Percentiles rank a stretch among this genome's conserved stretches.
These are phyloP conservation scores for Neofusicoccum kwambonambiense DNA, from an alignment of 2,329 filamentous ascomycete genomes.

Conservation along the genomic window DNA sequence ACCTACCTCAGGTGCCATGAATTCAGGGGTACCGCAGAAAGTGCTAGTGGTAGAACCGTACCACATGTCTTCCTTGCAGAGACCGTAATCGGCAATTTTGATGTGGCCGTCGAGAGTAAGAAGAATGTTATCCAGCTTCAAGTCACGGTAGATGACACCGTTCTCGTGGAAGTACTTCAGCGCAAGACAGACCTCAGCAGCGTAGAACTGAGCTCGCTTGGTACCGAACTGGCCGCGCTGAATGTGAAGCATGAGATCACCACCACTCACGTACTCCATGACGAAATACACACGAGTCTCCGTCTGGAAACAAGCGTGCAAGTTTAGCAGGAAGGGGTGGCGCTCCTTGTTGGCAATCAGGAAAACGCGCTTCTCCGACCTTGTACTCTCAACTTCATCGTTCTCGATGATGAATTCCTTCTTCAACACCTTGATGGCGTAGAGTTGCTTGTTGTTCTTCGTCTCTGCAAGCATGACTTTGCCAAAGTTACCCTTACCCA, in stretches of 20 bases:
- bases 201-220: slow-evolving; percentile 98
- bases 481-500: slow-evolving; percentile 98
- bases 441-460: slow-evolving; percentile 85
- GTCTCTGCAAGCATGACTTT: slow-evolving; percentile 99
- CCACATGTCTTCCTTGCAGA: slow-evolving; percentile 99
- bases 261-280: slow-evolving; percentile 98
- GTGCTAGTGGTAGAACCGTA: slow-evolving; percentile 95
- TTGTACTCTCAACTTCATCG: slow-evolving; percentile 95
- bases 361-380: slow-evolving; percentile 97
- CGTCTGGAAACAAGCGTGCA: slow-evolving; percentile 98
- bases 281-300: slow-evolving; percentile 98
- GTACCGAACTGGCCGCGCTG: slow-evolving; percentile 94
- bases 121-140: slow-evolving; percentile 85
- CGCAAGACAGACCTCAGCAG: slow-evolving; percentile 92
- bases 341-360: slow-evolving; percentile 94
- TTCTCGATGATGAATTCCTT: slow-evolving; percentile 99
- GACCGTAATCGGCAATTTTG: slow-evolving; percentile 97
- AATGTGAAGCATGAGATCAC: slow-evolving; percentile 98
- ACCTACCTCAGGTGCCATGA: slow-evolving; percentile 92
- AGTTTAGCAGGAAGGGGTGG: slow-evolving; percentile 90
- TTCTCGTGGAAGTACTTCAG: slow-evolving; percentile 99
- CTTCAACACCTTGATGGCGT: slow-evolving; percentile 98
- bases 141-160: slow-evolving; percentile 89
- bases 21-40: slow-evolving; percentile 98
- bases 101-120: slow-evolving; percentile 94